Evolutionary conservation across 192 early-diverging fungal genomes (phyloP).

Genomic region (Fimicolochytrium jonesii): DNA sequence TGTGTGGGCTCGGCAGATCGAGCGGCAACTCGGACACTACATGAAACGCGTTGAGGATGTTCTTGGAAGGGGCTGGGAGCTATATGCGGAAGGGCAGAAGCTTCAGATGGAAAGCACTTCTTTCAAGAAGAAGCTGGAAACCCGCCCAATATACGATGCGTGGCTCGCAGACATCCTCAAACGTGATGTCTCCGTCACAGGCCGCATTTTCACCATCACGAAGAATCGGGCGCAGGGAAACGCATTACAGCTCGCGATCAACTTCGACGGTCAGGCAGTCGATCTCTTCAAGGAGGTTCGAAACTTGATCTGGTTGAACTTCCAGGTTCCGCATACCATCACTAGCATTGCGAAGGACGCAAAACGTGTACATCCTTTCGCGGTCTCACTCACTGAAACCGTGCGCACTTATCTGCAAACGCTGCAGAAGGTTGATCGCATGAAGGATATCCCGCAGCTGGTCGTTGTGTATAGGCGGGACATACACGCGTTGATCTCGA

Average conservation of each 20-base stretch:
- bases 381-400: slow-evolving; percentile 93
- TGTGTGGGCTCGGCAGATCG: slow-evolving; percentile 96
- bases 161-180: slow-evolving; percentile 86
- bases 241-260: slow-evolving; percentile 71
- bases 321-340: slow-evolving; percentile 87
- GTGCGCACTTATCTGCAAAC: slow-evolving; percentile 90
- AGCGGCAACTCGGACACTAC: slow-evolving; percentile 89
- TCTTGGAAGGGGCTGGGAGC: slow-evolving; percentile 93
- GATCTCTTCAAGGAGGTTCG: slow-evolving; percentile 99
- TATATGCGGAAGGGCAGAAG: slow-evolving; percentile 94
- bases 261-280: slow-evolving; percentile 92
- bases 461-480: slow-evolving; percentile 94
- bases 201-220: slow-evolving; percentile 86
- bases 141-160: slow-evolving; percentile 80
- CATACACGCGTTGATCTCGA: slow-evolving; percentile 79
- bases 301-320: slow-evolving; percentile 93
- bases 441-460: slow-evolving; percentile 70
- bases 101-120: slow-evolving; percentile 80
- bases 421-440: slow-evolving; percentile 68
- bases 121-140: slow-evolving; percentile 94
- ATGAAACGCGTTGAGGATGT: slow-evolving; percentile 98
- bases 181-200: slow-evolving; percentile 76
- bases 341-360: slow-evolving; percentile 90
- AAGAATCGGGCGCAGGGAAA: slow-evolving; percentile 63
- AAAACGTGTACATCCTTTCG: slow-evolving; percentile 96